A percentile compares a stretch with the other conserved stretches of the same genome.
These are phyloP conservation scores for Angomonas desouzai DNA, from an alignment of 208 protist species.

Conservation along the genomic window DNA sequence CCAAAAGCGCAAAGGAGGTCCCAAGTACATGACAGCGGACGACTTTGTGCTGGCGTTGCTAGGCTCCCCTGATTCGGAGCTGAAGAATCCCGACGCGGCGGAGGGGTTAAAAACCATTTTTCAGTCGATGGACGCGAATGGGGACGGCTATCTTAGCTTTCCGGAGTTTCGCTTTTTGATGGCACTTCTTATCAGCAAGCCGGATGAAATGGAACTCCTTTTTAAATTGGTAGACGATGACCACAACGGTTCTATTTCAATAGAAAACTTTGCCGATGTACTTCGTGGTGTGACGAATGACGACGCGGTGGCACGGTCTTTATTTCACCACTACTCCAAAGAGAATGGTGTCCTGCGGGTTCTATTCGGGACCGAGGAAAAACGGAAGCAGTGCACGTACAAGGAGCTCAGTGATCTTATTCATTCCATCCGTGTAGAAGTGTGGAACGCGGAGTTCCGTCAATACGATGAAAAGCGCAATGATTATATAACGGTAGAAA, in stretches of 20 bases:
- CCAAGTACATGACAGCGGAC: conserved; percentile 77
- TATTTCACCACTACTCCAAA: conserved; percentile 31
- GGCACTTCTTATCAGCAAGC: conserved; percentile 61
- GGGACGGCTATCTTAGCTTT: conserved; percentile 71
- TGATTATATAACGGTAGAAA: conserved; percentile 52
- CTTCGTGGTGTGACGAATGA: conserved; percentile 63
- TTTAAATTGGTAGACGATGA: conserved; percentile 67
- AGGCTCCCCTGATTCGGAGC: conserved; percentile 31
- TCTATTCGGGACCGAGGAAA: conserved; percentile 55
- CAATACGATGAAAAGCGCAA: conserved; percentile 53
- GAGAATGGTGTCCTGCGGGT: conserved; percentile 50
- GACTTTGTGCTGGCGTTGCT: conserved; percentile 85
- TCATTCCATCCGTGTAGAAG: conserved; percentile 45
- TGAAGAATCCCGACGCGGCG: conserved; percentile 19
- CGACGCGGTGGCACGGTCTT: conserved; percentile 35
- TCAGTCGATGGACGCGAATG: conserved; percentile 68
- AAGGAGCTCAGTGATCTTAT: conserved; percentile 47
- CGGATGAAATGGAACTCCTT: conserved; percentile 47
- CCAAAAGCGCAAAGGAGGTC: conserved; percentile 41
- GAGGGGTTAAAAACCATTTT: conserved; percentile 53
- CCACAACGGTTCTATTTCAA: conserved; percentile 34
- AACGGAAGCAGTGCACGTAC: conserved; percentile 36
- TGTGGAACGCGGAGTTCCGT: conserved; percentile 84
- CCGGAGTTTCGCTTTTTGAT: conserved; percentile 82
- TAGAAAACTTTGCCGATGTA: conserved; percentile 72